A percentile compares a stretch with the other conserved stretches of the same genome.
These are phyloP conservation scores for Proliferodiscus dingleyae DNA, from an alignment of 2,329 filamentous ascomycete genomes.

Conservation along the genomic window DNA sequence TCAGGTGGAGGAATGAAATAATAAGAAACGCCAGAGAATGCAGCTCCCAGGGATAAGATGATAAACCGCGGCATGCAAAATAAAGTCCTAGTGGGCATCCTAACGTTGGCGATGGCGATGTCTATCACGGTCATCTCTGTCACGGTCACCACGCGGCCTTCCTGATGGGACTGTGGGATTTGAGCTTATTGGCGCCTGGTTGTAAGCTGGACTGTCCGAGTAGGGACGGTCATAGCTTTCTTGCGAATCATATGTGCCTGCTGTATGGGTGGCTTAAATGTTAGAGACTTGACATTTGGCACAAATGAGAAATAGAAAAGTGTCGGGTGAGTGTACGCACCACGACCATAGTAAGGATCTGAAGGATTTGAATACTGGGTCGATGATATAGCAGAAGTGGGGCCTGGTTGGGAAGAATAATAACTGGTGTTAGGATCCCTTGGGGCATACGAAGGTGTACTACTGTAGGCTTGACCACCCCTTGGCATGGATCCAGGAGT, in stretches of 20 bases:
- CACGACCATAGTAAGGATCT: slow-evolving; percentile 55
- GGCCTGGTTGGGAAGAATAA: slow-evolving; percentile 32
- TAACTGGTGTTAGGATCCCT: slow-evolving; percentile 2
- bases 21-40: slow-evolving; percentile 28
- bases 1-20: slow-evolving; percentile 20
- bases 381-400: slow-evolving; percentile 30
- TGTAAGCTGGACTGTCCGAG: slow-evolving; percentile 19
- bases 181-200: slow-evolving; percentile 20
- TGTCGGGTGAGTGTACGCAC: slow-evolving; percentile 44
- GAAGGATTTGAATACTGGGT: slow-evolving; percentile 39
- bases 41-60: slow-evolving; percentile 15
- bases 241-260: slow-evolving; percentile 24
- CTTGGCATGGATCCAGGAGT: slow-evolving; percentile 1
- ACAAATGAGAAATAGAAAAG: slow-evolving; percentile 13
- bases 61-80: slow-evolving; percentile 18
- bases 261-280: slow-evolving; percentile 26
- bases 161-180: slow-evolving; percentile 23
- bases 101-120: slow-evolving; percentile 18
- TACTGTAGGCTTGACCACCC: not conserved
- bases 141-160: slow-evolving; percentile 23
- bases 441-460: slow-evolving; percentile 5
- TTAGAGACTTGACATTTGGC: slow-evolving; percentile 28
- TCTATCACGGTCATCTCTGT: slow-evolving; percentile 21
- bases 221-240: slow-evolving; percentile 20
- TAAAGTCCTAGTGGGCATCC: slow-evolving; percentile 14